Evolutionary conservation across 805 yeast genomes (phyloP).

Genomic region (Myxozyma nipponensis): DNA sequence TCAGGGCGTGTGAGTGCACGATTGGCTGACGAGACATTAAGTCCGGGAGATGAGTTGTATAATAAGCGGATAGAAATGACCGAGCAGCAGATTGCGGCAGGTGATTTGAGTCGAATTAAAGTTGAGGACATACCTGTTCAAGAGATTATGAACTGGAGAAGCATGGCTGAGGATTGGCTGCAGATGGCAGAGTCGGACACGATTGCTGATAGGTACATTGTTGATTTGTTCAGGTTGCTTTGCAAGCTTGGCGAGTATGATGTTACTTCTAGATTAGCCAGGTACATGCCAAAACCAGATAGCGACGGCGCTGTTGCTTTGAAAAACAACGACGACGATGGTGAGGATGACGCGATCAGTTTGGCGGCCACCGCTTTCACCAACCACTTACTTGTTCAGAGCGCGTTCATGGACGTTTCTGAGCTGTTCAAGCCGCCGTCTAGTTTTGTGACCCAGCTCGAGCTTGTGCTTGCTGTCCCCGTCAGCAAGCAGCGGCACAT

Average conservation of each 20-base stretch:
- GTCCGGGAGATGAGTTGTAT: too few species aligned
- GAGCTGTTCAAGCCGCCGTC: background rate
- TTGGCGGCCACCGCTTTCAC: conserved; percentile 7
- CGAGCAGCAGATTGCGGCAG: background rate
- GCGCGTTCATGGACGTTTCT: background rate
- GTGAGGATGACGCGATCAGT: conserved; percentile 11
- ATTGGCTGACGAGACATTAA: background rate
- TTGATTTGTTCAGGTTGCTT: background rate
- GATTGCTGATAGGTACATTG: background rate
- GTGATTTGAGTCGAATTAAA: background rate
- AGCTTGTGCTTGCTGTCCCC: conserved; percentile 24
- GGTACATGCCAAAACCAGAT: background rate
- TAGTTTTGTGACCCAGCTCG: conserved; percentile 28
- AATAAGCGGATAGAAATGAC: background rate
- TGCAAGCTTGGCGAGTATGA: background rate
- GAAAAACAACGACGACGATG: too few species aligned
- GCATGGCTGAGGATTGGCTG: background rate
- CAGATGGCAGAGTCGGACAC: background rate
- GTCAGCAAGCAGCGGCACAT: conserved; percentile 17
- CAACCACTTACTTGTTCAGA: conserved; percentile 5
- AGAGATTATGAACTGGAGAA: background rate
- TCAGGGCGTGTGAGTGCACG: background rate
- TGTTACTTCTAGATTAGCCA: background rate
- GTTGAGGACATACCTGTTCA: background rate
- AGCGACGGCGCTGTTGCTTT: background rate